These are phyloP conservation scores for Phytophthora tentaculata DNA, from an alignment of 352 stramenopile genomes.

Conservation along the genomic window DNA sequence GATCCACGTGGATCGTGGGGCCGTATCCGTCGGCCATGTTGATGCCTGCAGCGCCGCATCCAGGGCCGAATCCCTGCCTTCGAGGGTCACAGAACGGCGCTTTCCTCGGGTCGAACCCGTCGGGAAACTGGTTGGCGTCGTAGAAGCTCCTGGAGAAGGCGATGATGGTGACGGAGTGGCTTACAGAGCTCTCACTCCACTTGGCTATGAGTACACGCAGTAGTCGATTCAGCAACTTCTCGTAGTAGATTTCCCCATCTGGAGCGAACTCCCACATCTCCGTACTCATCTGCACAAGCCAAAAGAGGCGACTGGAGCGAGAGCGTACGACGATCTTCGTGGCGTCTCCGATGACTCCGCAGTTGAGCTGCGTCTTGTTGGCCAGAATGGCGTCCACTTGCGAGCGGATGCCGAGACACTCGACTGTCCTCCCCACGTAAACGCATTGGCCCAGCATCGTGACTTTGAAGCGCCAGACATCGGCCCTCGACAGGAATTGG, in stretches of 20 bases:
- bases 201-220: slow-evolving; percentile 78
- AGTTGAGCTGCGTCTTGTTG: slow-evolving; percentile 72
- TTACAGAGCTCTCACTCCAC: slow-evolving; percentile 88
- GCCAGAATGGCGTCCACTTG: slow-evolving; percentile 92
- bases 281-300: slow-evolving; percentile 97
- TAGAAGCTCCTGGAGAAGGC: slow-evolving; percentile 93
- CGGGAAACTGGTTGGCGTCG: slow-evolving; percentile 71
- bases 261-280: slow-evolving; percentile 95
- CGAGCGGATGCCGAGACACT: slow-evolving; percentile 80
- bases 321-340: slow-evolving; percentile 98
- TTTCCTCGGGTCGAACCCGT: slow-evolving; percentile 51
- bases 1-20: slow-evolving; percentile 68
- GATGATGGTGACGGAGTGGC: slow-evolving; percentile 92
- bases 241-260: slow-evolving; percentile 91
- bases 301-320: slow-evolving; percentile 95
- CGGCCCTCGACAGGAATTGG: slow-evolving; percentile 91
- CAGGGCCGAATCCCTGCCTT: slow-evolving; percentile 57
- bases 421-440: slow-evolving; percentile 78
- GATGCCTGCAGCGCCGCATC: slow-evolving; percentile 32
- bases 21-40: slow-evolving; percentile 50
- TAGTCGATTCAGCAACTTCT: slow-evolving; percentile 88
- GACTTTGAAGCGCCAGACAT: slow-evolving; percentile 91
- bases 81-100: slow-evolving; percentile 52
- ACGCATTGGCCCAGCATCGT: slow-evolving; percentile 78
- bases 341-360: slow-evolving; percentile 93